A percentile compares a stretch with the other conserved stretches of the same genome.
Conservation (phyloP, 257 asterid species). For the Salvia hispanica region DNA sequence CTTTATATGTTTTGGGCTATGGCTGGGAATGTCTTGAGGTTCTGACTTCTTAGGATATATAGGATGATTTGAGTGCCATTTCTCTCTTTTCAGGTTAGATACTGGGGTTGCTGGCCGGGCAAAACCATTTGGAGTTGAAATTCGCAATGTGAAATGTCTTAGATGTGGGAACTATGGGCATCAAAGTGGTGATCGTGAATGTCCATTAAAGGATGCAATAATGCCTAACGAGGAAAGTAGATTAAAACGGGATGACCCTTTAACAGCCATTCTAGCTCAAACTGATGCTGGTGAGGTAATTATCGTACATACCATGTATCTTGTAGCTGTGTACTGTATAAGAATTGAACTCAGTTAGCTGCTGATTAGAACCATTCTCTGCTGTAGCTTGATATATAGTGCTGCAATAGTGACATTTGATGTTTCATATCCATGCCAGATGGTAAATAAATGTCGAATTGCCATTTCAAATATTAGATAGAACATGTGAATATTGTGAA, state of each 20-base stretch:
- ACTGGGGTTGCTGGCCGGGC: conserved; percentile 88
- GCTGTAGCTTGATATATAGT: conserved; percentile 10
- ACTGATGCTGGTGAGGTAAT: conserved; percentile 78
- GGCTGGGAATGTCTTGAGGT: conserved; percentile 12
- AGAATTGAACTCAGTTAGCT: neutral
- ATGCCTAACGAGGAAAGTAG: conserved; percentile 95
- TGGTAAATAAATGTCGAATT: conserved; percentile 20
- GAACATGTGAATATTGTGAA: neutral
- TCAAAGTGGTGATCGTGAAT: conserved; percentile 99
- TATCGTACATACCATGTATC: conserved; percentile 1
- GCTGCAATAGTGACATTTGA: conserved; percentile 16
- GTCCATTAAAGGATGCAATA: conserved; percentile 89
- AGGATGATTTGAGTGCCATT: conserved; percentile 10
- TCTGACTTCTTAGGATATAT: conserved; percentile 9
- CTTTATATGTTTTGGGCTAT: neutral
- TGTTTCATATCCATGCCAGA: neutral
- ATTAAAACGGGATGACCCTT: conserved; percentile 88
- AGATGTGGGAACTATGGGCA: conserved; percentile 91
- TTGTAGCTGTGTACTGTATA: conserved; percentile 4
- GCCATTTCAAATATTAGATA: neutral
- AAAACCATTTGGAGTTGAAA: conserved; percentile 95
- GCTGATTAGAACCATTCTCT: conserved; percentile 6
- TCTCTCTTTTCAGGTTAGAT: conserved; percentile 66
- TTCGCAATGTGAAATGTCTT: conserved; percentile 95
- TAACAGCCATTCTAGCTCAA: conserved; percentile 85